These are phyloP conservation scores for Tetrapisispora iriomotensis DNA, from an alignment of 805 yeast genomes.

Conservation along the genomic window DNA sequence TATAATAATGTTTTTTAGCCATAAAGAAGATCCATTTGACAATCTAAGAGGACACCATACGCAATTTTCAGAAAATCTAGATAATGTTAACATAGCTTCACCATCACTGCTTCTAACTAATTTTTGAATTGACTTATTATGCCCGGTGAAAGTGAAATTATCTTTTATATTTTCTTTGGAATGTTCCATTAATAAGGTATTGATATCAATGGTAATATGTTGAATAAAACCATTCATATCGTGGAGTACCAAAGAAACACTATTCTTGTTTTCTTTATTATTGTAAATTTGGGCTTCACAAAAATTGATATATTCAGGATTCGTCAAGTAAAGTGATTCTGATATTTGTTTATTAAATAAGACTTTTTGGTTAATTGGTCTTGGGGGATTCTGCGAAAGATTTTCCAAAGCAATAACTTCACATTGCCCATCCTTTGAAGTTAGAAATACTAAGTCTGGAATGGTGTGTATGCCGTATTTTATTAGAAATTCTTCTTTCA, in stretches of 20 bases:
- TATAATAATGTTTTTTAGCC: conserved; percentile 32
- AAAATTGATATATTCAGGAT: conserved; percentile 30
- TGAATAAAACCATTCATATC: conserved; percentile 34
- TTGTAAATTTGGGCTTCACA: conserved; percentile 28
- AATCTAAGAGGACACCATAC: conserved; percentile 45
- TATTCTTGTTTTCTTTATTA: conserved; percentile 14
- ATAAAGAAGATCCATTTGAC: conserved; percentile 26
- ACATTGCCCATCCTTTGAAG: conserved; percentile 34
- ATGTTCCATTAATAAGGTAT: conserved; percentile 12
- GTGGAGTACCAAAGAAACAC: conserved; percentile 36
- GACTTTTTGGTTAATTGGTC: conserved; percentile 35
- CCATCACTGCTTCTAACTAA: conserved; percentile 63
- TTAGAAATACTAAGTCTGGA: conserved; percentile 36
- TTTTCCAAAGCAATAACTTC: conserved; percentile 41
- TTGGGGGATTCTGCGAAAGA: conserved; percentile 46
- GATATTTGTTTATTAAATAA: conserved; percentile 24
- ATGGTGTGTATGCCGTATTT: conserved; percentile 20
- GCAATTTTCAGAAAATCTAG: conserved; percentile 46
- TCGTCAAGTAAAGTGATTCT: conserved; percentile 20
- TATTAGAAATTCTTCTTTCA: conserved; percentile 6
- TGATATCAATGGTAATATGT: conserved; percentile 25
- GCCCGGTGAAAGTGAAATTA: conserved; percentile 69
- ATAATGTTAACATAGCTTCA: conserved; percentile 44
- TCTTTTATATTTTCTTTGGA: conserved; percentile 3
- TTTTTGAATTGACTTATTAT: conserved; percentile 64